These are phyloP conservation scores for Dactylellina leptospora DNA, from an alignment of 2,329 filamentous ascomycete genomes.

Conservation along the genomic window DNA sequence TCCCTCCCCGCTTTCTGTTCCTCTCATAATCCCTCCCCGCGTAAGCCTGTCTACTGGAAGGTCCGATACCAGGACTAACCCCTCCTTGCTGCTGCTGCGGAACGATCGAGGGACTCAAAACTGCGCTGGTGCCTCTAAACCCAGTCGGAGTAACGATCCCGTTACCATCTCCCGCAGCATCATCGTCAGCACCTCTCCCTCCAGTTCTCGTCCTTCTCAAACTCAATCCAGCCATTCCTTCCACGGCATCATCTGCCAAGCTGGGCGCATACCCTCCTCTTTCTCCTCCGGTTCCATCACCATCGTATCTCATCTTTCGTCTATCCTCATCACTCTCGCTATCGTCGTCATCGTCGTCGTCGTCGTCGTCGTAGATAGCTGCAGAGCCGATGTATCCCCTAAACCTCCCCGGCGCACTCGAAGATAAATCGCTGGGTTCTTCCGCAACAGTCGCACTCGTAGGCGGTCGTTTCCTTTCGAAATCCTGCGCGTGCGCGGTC, in stretches of 20 bases:
- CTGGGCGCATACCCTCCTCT: constrained; percentile 10
- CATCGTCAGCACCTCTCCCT: not conserved
- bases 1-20: not conserved
- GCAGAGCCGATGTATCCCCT: constrained; percentile 51
- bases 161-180: not conserved
- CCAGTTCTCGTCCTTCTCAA: constrained; percentile 20
- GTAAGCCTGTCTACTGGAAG: constrained; percentile 10
- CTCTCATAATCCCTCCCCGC: constrained; percentile 35
- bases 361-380: constrained; percentile 49
- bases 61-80: constrained; percentile 21
- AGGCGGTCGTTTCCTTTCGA: constrained; percentile 77
- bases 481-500: constrained; percentile 87
- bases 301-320: constrained; percentile 50
- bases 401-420: constrained; percentile 42
- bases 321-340: constrained; percentile 57
- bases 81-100: not conserved
- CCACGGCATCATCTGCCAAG: constrained; percentile 34
- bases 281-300: constrained; percentile 4
- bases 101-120: constrained; percentile 23
- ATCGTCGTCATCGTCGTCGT: constrained; percentile 59
- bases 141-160: not conserved
- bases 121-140: constrained; percentile 37
- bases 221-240: constrained; percentile 35
- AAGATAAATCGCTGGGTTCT: constrained; percentile 56
- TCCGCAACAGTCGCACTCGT: constrained; percentile 59